Evolutionary conservation across 2,329 filamentous ascomycete genomes (phyloP).

Genomic region (Aspergillus felis): DNA sequence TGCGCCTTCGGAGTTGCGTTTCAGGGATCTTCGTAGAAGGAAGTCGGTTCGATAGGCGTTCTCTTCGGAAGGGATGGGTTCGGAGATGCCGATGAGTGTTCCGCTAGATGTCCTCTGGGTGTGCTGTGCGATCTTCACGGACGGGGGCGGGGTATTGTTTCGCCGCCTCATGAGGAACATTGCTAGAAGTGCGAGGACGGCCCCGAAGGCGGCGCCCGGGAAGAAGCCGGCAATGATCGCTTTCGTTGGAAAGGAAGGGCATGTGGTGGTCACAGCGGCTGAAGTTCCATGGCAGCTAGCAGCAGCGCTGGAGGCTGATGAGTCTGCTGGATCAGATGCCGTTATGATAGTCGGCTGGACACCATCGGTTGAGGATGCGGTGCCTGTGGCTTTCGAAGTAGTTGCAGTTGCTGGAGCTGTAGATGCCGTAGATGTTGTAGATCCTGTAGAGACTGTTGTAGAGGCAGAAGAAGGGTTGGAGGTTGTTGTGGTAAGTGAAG

Average conservation of each 20-base stretch:
- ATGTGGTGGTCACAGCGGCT: slow-evolving; percentile 16
- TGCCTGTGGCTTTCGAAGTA: not conserved
- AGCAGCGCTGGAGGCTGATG: slow-evolving; percentile 3
- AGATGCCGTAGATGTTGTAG: slow-evolving; percentile 12
- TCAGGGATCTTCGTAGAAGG: slow-evolving; percentile 29
- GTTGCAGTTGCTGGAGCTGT: slow-evolving; percentile 14
- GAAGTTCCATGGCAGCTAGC: slow-evolving; percentile 1
- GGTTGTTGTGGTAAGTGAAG: slow-evolving; percentile 19
- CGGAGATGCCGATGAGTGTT: slow-evolving; percentile 36
- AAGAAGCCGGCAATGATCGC: slow-evolving; percentile 46
- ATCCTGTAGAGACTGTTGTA: slow-evolving; percentile 13
- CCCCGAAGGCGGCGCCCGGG: slow-evolving; percentile 42
- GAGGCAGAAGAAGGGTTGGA: slow-evolving; percentile 17
- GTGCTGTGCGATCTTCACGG: slow-evolving; percentile 22
- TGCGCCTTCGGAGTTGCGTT: slow-evolving; percentile 20
- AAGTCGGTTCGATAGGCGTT: slow-evolving; percentile 43
- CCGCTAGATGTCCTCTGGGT: slow-evolving; percentile 32
- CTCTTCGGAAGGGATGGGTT: slow-evolving; percentile 42
- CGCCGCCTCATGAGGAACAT: slow-evolving; percentile 34
- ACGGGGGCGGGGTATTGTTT: slow-evolving; percentile 13
- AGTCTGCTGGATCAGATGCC: slow-evolving; percentile 7
- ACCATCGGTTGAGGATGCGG: not conserved
- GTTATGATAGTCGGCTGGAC: not conserved
- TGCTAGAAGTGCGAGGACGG: slow-evolving; percentile 53
- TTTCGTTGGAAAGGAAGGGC: slow-evolving; percentile 38